Evolutionary conservation across 129 eudicot genomes (phyloP).

Genomic region (Ambrosia trifida): DNA sequence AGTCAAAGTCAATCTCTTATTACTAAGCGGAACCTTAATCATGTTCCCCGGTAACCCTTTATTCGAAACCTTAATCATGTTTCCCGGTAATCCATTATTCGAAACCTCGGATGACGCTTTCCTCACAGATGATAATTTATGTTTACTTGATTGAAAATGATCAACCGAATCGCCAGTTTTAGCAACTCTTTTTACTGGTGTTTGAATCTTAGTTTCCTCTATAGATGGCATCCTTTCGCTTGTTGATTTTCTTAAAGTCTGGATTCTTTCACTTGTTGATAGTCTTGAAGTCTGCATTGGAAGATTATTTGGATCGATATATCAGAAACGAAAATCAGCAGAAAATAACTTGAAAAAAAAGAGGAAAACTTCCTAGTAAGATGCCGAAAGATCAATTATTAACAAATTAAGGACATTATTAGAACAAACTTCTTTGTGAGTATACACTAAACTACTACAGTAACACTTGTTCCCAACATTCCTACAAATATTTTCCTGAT

Average conservation of each 20-base stretch:
- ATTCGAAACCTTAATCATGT: constrained; percentile 49
- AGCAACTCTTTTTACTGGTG: constrained; percentile 36
- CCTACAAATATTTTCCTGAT: neutral
- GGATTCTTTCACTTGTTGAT: constrained; percentile 52
- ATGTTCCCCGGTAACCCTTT: constrained; percentile 56
- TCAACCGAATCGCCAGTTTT: constrained; percentile 42
- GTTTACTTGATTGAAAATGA: constrained; percentile 38
- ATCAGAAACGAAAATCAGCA: no score
- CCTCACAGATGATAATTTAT: constrained; percentile 42
- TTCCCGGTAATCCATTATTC: constrained; percentile 48
- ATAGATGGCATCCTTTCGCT: constrained; percentile 42
- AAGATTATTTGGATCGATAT: neutral
- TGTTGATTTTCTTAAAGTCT: constrained; percentile 62
- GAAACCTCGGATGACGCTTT: constrained; percentile 44
- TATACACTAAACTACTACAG: no score
- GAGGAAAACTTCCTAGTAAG: no score
- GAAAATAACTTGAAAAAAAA: no score
- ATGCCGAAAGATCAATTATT: neutral
- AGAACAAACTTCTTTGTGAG: neutral
- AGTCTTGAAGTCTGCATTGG: constrained; percentile 49
- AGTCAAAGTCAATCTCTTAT: constrained; percentile 49
- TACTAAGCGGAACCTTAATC: constrained; percentile 60
- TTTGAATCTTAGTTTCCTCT: constrained; percentile 50
- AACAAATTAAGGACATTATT: neutral
- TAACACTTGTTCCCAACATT: constrained; percentile 1